Percentiles rank a stretch among this genome's conserved stretches.
These are phyloP conservation scores for Aureobasidium namibiae DNA, from an alignment of 2,329 filamentous ascomycete genomes.

Conservation along the genomic window DNA sequence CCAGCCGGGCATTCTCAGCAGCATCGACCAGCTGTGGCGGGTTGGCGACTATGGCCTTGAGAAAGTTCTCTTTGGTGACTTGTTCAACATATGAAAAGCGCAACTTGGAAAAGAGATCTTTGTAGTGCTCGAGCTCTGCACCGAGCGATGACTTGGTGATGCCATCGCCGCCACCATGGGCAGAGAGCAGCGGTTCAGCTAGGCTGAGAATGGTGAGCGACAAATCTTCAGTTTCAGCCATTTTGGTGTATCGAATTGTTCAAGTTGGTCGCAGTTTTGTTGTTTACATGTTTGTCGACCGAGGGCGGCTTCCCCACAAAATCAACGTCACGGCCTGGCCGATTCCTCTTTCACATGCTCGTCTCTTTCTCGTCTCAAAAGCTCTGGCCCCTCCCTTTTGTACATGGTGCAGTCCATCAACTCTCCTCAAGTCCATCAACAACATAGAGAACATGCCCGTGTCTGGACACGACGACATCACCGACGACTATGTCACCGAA, in stretches of 20 bases:
- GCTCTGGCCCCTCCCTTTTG: not conserved
- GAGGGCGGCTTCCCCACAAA: not conserved
- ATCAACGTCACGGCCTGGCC: not conserved
- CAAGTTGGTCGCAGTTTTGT: not conserved
- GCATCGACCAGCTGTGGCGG: slow-evolving; percentile 77
- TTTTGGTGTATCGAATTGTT: slow-evolving; percentile 19
- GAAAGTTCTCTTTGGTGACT: slow-evolving; percentile 96
- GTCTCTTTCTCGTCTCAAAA: no score
- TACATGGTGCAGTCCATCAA: not conserved
- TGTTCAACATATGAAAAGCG: slow-evolving; percentile 97
- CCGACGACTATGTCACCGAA: slow-evolving; percentile 71
- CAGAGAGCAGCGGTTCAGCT: slow-evolving; percentile 28
- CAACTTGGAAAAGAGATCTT: slow-evolving; percentile 90
- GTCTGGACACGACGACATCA: slow-evolving; percentile 32
- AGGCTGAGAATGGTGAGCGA: slow-evolving; percentile 54
- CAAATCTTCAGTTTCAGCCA: slow-evolving; percentile 17
- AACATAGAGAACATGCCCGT: slow-evolving; percentile 15
- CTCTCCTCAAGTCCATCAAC: not conserved
- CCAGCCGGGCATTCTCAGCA: slow-evolving; percentile 72
- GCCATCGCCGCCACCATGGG: slow-evolving; percentile 38
- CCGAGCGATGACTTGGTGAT: slow-evolving; percentile 64
- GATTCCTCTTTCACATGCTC: not conserved
- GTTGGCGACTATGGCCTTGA: slow-evolving; percentile 84
- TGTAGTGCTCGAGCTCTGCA: slow-evolving; percentile 82
- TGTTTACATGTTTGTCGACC: slow-evolving; percentile 2